Conservation (phyloP, 768 basidiomycete genomes). For the Jaapia argillacea region DNA sequence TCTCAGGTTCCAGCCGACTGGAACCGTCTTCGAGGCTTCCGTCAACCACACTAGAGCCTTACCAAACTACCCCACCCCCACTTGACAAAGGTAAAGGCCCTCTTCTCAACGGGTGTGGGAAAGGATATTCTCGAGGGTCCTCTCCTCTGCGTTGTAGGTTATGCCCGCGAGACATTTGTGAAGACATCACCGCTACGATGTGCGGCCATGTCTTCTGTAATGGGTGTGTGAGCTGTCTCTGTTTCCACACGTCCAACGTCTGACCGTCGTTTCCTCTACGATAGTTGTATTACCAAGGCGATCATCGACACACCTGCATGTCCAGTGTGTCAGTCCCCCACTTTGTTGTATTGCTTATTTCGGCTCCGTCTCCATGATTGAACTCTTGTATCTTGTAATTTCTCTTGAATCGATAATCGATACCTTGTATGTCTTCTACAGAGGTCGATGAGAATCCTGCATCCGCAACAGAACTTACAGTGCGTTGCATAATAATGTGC, state of each 20-base stretch:
- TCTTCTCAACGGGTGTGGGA: neutral
- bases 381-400: no score
- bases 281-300: constrained; percentile 1
- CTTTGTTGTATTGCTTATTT: constrained; percentile 4
- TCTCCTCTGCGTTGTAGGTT: neutral
- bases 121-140: neutral
- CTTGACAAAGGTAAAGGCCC: neutral
- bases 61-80: neutral
- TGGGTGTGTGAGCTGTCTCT: neutral
- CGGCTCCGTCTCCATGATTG: constrained; percentile 5
- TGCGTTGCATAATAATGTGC: no score
- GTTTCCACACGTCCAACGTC: neutral
- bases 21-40: neutral
- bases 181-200: constrained; percentile 1
- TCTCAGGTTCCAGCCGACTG: neutral
- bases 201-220: constrained; percentile 5
- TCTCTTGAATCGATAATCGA: no score
- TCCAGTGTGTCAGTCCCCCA: constrained; percentile 1
- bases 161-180: neutral
- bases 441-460: no score
- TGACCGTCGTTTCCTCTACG: neutral
- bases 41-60: neutral
- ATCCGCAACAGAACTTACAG: no score
- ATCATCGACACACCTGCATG: neutral
- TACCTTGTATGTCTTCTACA: no score